phyloP scores from a whole-genome alignment of 1,139 yeast species.

The Pichia sp. region DNA sequence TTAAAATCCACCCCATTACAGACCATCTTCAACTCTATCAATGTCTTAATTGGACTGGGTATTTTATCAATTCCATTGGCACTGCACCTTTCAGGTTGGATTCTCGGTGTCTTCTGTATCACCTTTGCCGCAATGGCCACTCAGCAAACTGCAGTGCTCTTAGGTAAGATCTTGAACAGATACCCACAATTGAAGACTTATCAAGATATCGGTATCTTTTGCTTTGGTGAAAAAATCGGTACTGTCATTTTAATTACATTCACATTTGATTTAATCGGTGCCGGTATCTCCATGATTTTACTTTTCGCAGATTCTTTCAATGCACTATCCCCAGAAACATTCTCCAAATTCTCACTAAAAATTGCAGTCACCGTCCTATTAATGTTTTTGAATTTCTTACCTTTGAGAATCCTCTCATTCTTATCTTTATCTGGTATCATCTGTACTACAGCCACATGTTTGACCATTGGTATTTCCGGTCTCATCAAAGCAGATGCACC shows the following conservation, averaged over 20 bases:
- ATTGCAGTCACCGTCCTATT: slow-evolving; percentile 44
- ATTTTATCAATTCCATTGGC: slow-evolving; percentile 83
- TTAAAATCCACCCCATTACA: slow-evolving; percentile 89
- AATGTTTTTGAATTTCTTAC: slow-evolving; percentile 66
- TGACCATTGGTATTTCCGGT: slow-evolving; percentile 63
- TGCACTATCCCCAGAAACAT: slow-evolving; percentile 53
- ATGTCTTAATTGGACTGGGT: slow-evolving; percentile 85
- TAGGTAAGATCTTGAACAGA: slow-evolving; percentile 66
- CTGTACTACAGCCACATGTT: slow-evolving; percentile 63
- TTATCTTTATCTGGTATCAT: slow-evolving; percentile 74
- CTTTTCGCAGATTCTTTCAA: slow-evolving; percentile 83
- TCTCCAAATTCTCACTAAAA: slow-evolving; percentile 52
- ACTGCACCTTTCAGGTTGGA: slow-evolving; percentile 77
- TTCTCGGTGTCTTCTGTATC: slow-evolving; percentile 57
- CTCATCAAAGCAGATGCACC: slow-evolving; percentile 39
- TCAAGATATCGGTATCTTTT: slow-evolving; percentile 62
- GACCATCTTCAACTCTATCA: slow-evolving; percentile 84
- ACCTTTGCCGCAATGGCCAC: slow-evolving; percentile 61
- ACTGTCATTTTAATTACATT: slow-evolving; percentile 32
- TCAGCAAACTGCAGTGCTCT: slow-evolving; percentile 63
- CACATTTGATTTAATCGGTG: slow-evolving; percentile 64
- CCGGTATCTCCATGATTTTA: slow-evolving; percentile 72
- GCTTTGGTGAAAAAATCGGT: slow-evolving; percentile 43
- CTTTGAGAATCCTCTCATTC: slow-evolving; percentile 68
- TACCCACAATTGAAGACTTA: slow-evolving; percentile 80